Base-by-base conservation (phyloP, 371 early-diverging fungal genomes). In the Batrachochytrium dendrobatidis region DNA sequence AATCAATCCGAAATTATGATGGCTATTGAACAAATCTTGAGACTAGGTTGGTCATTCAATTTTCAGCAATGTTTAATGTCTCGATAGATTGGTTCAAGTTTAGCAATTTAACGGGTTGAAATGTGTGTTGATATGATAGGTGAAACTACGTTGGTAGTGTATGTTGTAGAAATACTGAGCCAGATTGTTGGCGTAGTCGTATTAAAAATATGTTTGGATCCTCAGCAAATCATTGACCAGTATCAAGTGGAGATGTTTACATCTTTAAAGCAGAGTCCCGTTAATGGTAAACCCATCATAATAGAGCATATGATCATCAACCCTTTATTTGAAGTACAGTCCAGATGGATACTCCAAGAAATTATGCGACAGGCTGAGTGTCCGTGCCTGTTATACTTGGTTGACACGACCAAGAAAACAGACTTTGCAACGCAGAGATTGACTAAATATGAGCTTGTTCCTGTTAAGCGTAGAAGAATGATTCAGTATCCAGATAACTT, bases 401-500 rank as follows among this genome's bases (percentile, higher is more conserved):
- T 31, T 64, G 67, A 35, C 50, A 57, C 35, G 28, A 22, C 25
- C 51, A 29, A 33, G 50, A 56, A 25, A n/a, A 18, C 51, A n/a
- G 78, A 77, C 58, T 39, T 61, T 3, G 49, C 68, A 15, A 69
- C 69, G 17, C 33, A 65, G 31, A 30, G 55, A 54, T 48, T 74
- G 25, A 53, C 60, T 7, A 24, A 26, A 0, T 63, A 67, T 39
- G 72, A 75, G 56, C 34, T 78, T 12, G 56, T 73, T 5, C 78
- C 78, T 25, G 73, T 78, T 0, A 54, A 60, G 49, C 61, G 70
- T 2, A 53, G 78, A 26, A 50, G 69, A 48, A 60, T 61, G 75
- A 73, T 78, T 35, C 48, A 61, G 34, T 78, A 63, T 43, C 67
- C 68, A n/a, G 62, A 69, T 31, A 68, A 68, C 35, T 20, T 75